Percentiles rank a stretch among this genome's conserved stretches.
phyloP scores from a whole-genome alignment of 2,329 filamentous ascomycete genomes.

The Fusarium sp. region DNA sequence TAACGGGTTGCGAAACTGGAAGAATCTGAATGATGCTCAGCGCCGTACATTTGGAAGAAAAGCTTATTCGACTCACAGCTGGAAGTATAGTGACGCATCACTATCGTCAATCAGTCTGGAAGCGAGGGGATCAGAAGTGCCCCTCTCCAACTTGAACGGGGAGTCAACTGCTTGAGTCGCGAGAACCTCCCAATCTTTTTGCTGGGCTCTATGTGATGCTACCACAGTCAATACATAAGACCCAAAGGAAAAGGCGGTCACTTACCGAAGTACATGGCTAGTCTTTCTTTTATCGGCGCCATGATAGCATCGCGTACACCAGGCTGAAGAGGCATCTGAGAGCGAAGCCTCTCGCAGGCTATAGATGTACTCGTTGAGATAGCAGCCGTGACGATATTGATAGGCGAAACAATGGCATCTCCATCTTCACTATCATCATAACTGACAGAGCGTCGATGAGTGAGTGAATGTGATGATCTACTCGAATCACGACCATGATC shows the following conservation, averaged over 20 bases:
- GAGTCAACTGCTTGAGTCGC: constrained; percentile 10
- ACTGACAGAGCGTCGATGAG: not conserved
- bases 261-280: constrained; percentile 11
- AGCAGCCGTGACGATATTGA: constrained; percentile 3
- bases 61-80: not conserved
- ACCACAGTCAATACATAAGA: fast-evolving
- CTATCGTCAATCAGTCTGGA: constrained; percentile 9
- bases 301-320: constrained; percentile 16
- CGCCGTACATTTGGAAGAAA: fast-evolving
- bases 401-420: not conserved
- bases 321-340: constrained; percentile 16
- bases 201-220: constrained; percentile 8
- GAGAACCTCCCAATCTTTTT: constrained; percentile 14
- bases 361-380: constrained; percentile 2
- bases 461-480: not conserved
- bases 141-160: constrained; percentile 16
- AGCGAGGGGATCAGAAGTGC: constrained; percentile 7
- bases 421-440: not conserved
- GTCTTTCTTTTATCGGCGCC: constrained; percentile 17
- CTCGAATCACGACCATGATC: not conserved
- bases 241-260: fast-evolving
- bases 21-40: not conserved
- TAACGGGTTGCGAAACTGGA: constrained; percentile 9
- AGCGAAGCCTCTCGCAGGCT: constrained; percentile 6
- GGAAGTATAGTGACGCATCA: constrained; percentile 13